Evolutionary conservation across 176 grass and related monocot genomes (phyloP), one percentile per base, ranked within the genome.

Genomic region (Zoysia japonica): DNA sequence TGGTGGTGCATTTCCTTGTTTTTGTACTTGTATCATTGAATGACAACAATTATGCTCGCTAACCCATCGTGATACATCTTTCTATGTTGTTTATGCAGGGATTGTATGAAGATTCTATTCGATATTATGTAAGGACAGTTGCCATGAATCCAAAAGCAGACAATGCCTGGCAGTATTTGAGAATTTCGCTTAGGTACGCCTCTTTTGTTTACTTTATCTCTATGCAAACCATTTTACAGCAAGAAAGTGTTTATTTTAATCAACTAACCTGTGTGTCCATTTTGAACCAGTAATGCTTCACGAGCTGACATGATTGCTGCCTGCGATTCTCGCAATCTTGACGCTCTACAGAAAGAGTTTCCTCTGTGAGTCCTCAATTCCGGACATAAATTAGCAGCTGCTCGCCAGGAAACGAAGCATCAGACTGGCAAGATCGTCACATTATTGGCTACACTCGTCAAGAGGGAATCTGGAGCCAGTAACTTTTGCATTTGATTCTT

Each of bases 111-210:
- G 93, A 97, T 53, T 97, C 93, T 44, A 97, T 93, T 79, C 83
- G 91, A 38, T 97, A 91, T 84, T 97, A 97, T 91, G 93, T 97
- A 56, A 93, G 93, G 83, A 88, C 93, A 36, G 90, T 97, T 81
- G 7, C 86, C 11, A 97, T 97, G 93, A 97, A 97, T 79, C 93
- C 93, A 36, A 97, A 97, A 93, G 93, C 91, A 56, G 91, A 97
- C 69, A 97, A 97, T 75, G 91, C 88, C 12, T 97, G 93, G 93
- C 93, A 97, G 66, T 97, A 97, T 78, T 75, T 97, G 75, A 87
- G 78, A 68, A 97, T 93, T 49, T 97, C 91, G 75, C 91, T 97
- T 71, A 52, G 73, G 93, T 97, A 93, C 78, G 78, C 53, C 66
- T 15, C 43, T 38, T 65, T 6, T 11, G 7, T 49, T 70, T 70